phyloP scores from a whole-genome alignment of 2,329 filamentous ascomycete genomes.

The Curvularia lunata region DNA sequence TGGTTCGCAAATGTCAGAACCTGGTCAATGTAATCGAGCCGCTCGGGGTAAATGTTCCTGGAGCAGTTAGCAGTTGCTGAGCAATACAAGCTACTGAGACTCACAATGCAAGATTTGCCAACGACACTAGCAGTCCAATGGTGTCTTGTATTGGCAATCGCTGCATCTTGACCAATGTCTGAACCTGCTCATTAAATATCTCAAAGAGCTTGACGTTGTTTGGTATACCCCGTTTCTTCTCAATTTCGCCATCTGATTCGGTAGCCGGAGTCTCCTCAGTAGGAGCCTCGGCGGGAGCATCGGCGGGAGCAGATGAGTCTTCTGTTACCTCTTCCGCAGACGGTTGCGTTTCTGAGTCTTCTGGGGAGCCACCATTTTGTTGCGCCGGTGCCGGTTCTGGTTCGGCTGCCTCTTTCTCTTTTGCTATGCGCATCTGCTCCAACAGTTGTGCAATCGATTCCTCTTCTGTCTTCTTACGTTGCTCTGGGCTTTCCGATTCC shows the following conservation, averaged over 20 bases:
- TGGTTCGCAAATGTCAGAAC: conserved; percentile 85
- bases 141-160: conserved; percentile 92
- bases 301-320: conserved; percentile 37
- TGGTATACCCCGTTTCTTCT: conserved; percentile 65
- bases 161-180: conserved; percentile 89
- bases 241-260: conserved; percentile 52
- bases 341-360: conserved; percentile 28
- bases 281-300: conserved; percentile 35
- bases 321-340: conserved; percentile 38
- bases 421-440: conserved; percentile 75
- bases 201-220: conserved; percentile 89
- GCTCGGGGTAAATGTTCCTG: conserved; percentile 88
- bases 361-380: conserved; percentile 44
- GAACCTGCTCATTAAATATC: conserved; percentile 95
- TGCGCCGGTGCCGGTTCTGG: conserved; percentile 31
- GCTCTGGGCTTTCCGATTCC: conserved; percentile 70
- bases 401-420: conserved; percentile 56
- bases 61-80: conserved; percentile 31
- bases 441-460: conserved; percentile 80
- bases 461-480: conserved; percentile 79
- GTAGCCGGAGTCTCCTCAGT: conserved; percentile 43
- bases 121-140: conserved; percentile 89
- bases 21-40: conserved; percentile 93
- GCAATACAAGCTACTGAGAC: conserved; percentile 25
- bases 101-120: conserved; percentile 85